These are phyloP conservation scores for Penicillium fuscoglaucum DNA, from an alignment of 2,329 filamentous ascomycete species.

Conservation along the genomic window DNA sequence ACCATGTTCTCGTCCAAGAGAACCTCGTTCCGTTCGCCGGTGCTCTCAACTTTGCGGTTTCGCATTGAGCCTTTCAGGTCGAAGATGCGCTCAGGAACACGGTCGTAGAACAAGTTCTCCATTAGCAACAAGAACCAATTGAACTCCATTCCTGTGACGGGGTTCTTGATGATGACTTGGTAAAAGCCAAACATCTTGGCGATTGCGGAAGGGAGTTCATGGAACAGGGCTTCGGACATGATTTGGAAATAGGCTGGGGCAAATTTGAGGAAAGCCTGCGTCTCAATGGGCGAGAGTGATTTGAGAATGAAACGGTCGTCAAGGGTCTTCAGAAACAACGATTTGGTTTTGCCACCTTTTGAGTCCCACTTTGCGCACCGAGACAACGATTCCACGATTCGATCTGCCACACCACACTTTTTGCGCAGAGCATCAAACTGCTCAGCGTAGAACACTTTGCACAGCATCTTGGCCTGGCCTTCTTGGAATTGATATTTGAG, in stretches of 20 bases:
- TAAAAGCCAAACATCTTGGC: conserved; percentile 99
- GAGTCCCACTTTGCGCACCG: conserved; percentile 97
- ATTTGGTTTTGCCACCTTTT: conserved; percentile 96
- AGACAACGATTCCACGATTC: conserved; percentile 92
- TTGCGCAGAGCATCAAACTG: conserved; percentile 92
- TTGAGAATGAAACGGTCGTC: conserved; percentile 94
- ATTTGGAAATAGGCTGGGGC: conserved; percentile 97
- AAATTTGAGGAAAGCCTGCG: conserved; percentile 89
- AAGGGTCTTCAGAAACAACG: conserved; percentile 92
- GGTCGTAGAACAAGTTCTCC: conserved; percentile 98
- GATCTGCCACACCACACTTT: conserved; percentile 89
- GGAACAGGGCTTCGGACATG: conserved; percentile 94
- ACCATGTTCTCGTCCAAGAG: conserved; percentile 98
- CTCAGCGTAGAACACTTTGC: conserved; percentile 98
- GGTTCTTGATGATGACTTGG: conserved; percentile 95
- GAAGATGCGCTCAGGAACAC: conserved; percentile 83
- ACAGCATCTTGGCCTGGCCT: conserved; percentile 90
- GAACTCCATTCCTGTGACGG: conserved; percentile 84
- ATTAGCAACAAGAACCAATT: conserved; percentile 93
- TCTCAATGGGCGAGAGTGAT: conserved; percentile 85
- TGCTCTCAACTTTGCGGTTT: conserved; percentile 94
- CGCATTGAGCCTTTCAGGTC: conserved; percentile 98
- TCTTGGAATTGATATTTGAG: conserved; percentile 95
- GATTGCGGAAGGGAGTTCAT: conserved; percentile 91
- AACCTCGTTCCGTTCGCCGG: conserved; percentile 93